Percentiles rank a stretch among this genome's conserved stretches.
Evolutionary conservation across 2,329 filamentous ascomycete genomes (phyloP).

Genomic region (Clonostachys rhizophaga): DNA sequence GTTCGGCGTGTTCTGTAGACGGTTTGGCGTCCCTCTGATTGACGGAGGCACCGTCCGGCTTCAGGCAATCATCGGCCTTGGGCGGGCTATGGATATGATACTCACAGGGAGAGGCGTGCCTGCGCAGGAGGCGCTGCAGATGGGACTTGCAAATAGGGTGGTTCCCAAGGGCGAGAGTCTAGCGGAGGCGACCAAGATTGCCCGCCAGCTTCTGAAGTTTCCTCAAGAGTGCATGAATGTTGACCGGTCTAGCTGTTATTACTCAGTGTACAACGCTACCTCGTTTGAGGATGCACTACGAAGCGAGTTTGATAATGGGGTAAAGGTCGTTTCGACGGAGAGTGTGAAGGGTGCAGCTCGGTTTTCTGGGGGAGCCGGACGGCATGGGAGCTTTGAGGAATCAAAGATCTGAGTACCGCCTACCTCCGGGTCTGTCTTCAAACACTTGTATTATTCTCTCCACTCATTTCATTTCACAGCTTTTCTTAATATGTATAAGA

Average conservation of each 20-base stretch:
- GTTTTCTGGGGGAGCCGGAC: conserved; percentile 5
- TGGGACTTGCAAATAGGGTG: conserved; percentile 48
- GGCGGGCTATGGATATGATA: conserved; percentile 51
- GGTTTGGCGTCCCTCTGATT: conserved; percentile 20
- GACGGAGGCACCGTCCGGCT: conserved; percentile 45
- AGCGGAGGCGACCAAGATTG: conserved; percentile 42
- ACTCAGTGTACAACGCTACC: conserved; percentile 39
- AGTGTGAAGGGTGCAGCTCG: conserved; percentile 19
- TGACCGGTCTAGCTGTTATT: conserved; percentile 42
- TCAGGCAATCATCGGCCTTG: conserved; percentile 44
- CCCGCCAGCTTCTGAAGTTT: conserved; percentile 38
- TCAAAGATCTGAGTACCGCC: not conserved
- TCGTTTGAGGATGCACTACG: conserved; percentile 44
- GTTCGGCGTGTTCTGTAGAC: conserved; percentile 51
- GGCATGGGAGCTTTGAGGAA: conserved; percentile 4
- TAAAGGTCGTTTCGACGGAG: conserved; percentile 33
- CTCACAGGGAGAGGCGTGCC: conserved; percentile 44
- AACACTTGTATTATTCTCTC: no score
- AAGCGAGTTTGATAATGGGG: conserved; percentile 38
- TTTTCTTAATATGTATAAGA: no score
- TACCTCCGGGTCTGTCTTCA: no score
- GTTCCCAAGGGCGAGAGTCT: conserved; percentile 43
- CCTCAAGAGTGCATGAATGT: conserved; percentile 46
- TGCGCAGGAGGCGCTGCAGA: conserved; percentile 41
- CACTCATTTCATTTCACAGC: no score